Percentiles rank a stretch among this genome's conserved stretches.
Conservation (phyloP, 2,329 filamentous ascomycete species). For the Ustilaginoidea virens region DNA sequence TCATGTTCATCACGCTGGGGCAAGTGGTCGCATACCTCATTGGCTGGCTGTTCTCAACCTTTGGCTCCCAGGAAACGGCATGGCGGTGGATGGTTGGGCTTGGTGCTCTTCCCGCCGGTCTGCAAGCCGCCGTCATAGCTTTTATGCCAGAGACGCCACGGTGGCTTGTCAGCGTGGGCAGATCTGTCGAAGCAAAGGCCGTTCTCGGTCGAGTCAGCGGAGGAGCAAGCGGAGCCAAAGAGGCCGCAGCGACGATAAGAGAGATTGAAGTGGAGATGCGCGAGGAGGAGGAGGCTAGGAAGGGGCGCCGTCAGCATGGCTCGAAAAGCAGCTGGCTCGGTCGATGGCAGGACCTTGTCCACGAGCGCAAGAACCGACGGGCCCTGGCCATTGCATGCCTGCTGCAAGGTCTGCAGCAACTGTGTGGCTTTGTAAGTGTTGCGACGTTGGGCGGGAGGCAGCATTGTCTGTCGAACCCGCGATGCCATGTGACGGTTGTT, state of each 20-base stretch:
- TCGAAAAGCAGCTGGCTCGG: constrained; percentile 23
- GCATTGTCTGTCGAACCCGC: no score
- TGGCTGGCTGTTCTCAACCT: constrained; percentile 58
- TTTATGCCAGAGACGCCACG: constrained; percentile 79
- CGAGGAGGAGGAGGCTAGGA: constrained; percentile 45
- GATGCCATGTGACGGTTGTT: no score
- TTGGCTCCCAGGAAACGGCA: constrained; percentile 35
- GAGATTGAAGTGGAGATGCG: constrained; percentile 60
- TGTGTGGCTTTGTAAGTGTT: constrained; percentile 62
- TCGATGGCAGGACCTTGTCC: constrained; percentile 37
- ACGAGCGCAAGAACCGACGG: constrained; percentile 48
- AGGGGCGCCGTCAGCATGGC: constrained; percentile 16
- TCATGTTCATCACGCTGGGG: constrained; percentile 72
- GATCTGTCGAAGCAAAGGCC: constrained; percentile 41
- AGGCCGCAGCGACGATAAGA: constrained; percentile 45
- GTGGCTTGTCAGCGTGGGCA: constrained; percentile 63
- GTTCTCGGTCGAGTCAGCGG: constrained; percentile 55
- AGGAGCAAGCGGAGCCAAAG: constrained; percentile 22
- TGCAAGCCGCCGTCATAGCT: constrained; percentile 54
- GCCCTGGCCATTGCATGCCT: constrained; percentile 76
- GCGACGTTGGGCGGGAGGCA: no score
- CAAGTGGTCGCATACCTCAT: constrained; percentile 80
- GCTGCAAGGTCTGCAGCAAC: constrained; percentile 74
- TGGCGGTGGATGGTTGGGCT: constrained; percentile 92
- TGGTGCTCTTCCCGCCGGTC: constrained; percentile 57